Evolutionary conservation across 768 basidiomycete species (phyloP).

Genomic region (Chlorophyllum brunneum): DNA sequence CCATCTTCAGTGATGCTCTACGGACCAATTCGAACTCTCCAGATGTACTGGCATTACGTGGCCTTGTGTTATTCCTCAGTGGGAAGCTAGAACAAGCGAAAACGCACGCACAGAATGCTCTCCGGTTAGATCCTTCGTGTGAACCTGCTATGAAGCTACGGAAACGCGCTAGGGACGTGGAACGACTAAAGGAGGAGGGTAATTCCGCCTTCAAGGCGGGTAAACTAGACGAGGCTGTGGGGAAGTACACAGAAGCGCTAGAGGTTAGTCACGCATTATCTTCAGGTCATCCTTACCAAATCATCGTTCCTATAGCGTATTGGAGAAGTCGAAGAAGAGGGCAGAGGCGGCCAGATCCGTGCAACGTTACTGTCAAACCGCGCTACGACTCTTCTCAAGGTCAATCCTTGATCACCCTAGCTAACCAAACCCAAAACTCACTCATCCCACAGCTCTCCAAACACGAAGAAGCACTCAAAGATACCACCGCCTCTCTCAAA

Average conservation of each 20-base stretch:
- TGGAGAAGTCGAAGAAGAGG: slow-evolving; percentile 66
- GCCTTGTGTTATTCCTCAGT: slow-evolving; percentile 71
- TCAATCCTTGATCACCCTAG: slow-evolving; percentile 20
- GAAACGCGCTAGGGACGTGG: slow-evolving; percentile 79
- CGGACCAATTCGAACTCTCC: slow-evolving; percentile 71
- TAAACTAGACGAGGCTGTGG: slow-evolving; percentile 56
- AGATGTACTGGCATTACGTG: slow-evolving; percentile 75
- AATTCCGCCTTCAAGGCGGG: slow-evolving; percentile 70
- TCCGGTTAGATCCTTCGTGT: slow-evolving; percentile 77
- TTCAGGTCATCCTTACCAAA: not conserved
- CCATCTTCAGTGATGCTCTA: slow-evolving; percentile 59
- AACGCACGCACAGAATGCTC: slow-evolving; percentile 65
- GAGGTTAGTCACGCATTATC: slow-evolving; percentile 40
- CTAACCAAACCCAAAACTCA: slow-evolving; percentile 9
- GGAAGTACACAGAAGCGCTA: slow-evolving; percentile 68
- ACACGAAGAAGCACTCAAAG: slow-evolving; percentile 65
- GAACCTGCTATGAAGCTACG: slow-evolving; percentile 66
- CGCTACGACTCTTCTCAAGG: slow-evolving; percentile 78
- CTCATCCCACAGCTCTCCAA: slow-evolving; percentile 48
- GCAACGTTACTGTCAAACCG: slow-evolving; percentile 81
- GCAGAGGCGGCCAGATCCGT: slow-evolving; percentile 75
- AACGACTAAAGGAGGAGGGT: slow-evolving; percentile 81
- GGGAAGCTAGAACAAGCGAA: slow-evolving; percentile 69
- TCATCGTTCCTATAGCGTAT: slow-evolving; percentile 52
- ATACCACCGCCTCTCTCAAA: slow-evolving; percentile 64